A percentile compares a stretch with the other conserved stretches of the same genome.
Conservation (phyloP, 345 rosid species). For the Salix suchowensis region DNA sequence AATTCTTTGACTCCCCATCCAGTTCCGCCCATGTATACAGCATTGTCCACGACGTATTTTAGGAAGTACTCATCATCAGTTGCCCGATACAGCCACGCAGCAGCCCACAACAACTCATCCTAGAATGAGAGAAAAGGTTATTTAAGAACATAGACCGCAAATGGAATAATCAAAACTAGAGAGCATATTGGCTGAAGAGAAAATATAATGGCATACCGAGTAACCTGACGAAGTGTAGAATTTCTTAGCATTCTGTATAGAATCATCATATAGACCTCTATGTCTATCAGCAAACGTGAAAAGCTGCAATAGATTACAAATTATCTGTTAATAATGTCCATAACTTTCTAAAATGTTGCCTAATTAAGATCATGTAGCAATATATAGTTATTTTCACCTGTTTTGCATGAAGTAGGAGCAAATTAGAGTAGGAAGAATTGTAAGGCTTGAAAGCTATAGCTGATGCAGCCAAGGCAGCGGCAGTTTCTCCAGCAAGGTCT, state of each 20-base stretch:
- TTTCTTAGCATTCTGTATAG: slow-evolving; percentile 20
- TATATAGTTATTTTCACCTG: slow-evolving; percentile 35
- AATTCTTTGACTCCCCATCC: slow-evolving; percentile 87
- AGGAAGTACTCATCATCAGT: slow-evolving; percentile 60
- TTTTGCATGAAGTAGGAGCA: slow-evolving; percentile 61
- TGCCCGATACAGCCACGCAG: slow-evolving; percentile 70
- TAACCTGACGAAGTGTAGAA: slow-evolving; percentile 30
- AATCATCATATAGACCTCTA: slow-evolving; percentile 27
- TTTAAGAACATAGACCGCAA: background rate
- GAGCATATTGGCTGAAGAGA: background rate
- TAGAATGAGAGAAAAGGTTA: slow-evolving; percentile 8
- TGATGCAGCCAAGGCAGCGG: slow-evolving; percentile 80
- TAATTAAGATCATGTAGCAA: background rate
- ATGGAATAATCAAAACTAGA: background rate
- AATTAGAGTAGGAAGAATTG: slow-evolving; percentile 66
- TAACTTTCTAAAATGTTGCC: background rate
- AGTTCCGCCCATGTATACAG: slow-evolving; percentile 77
- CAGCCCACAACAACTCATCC: slow-evolving; percentile 91
- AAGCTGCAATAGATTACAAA: slow-evolving; percentile 11
- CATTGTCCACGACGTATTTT: slow-evolving; percentile 61
- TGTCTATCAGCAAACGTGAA: slow-evolving; percentile 27
- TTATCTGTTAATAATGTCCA: background rate
- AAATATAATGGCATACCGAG: slow-evolving; percentile 11
- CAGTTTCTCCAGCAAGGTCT: slow-evolving; percentile 77
- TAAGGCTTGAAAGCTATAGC: slow-evolving; percentile 72